Evolutionary conservation across 2,329 filamentous ascomycete genomes (phyloP).

Genomic region (Colletotrichum sojae): DNA sequence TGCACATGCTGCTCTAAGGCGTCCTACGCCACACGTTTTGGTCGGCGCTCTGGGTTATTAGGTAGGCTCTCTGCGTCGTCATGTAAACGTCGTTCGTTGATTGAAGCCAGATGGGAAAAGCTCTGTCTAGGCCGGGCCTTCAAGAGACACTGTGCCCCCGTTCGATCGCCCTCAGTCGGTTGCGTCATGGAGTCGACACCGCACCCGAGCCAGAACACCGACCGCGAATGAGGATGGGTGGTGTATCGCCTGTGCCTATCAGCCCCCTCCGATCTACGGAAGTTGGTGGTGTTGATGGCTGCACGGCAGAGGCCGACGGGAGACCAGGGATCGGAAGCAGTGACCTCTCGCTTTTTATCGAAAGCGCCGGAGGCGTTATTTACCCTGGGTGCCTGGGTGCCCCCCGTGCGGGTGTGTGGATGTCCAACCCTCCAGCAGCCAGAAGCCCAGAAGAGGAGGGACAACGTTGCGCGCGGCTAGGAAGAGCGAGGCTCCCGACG

Average conservation of each 20-base stretch:
- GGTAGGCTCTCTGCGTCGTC: slow-evolving; percentile 2
- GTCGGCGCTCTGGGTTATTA: slow-evolving; percentile 2
- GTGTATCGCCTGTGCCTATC: slow-evolving; percentile 15
- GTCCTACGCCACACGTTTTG: neutral
- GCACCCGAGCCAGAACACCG: slow-evolving; percentile 9
- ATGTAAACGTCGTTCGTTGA: slow-evolving; percentile 7
- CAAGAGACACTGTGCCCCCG: neutral
- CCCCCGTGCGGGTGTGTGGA: neutral
- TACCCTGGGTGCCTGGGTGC: slow-evolving; percentile 12
- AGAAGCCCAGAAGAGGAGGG: neutral
- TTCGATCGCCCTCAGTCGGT: neutral
- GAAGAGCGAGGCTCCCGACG: slow-evolving; percentile 22
- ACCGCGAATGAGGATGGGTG: slow-evolving; percentile 4
- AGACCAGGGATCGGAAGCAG: slow-evolving; percentile 16
- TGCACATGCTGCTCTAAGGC: slow-evolving; percentile 28
- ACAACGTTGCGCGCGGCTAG: slow-evolving; percentile 9
- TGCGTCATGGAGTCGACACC: slow-evolving; percentile 31
- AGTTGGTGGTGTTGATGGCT: slow-evolving; percentile 22
- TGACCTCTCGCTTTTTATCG: slow-evolving; percentile 12
- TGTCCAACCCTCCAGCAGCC: neutral
- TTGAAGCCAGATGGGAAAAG: too few species aligned
- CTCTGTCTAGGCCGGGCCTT: neutral
- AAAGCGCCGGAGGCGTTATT: slow-evolving; percentile 39
- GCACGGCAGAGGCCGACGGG: slow-evolving; percentile 29
- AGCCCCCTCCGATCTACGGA: slow-evolving; percentile 34